Evolutionary conservation across 768 basidiomycete genomes (phyloP).

Genomic region (Phanerochaete carnosa): DNA sequence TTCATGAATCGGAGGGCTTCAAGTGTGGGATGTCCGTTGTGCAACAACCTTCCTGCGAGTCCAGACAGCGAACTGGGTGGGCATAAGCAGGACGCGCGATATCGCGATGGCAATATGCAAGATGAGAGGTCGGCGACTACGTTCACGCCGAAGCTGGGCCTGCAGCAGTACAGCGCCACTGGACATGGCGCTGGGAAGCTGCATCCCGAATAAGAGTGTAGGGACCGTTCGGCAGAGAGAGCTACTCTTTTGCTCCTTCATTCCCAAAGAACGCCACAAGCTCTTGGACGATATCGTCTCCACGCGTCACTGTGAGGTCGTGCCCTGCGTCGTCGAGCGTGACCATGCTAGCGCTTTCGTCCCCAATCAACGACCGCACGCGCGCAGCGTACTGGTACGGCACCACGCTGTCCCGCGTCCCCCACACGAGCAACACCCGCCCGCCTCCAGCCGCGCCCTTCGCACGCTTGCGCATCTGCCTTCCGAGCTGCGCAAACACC

Average conservation of each 20-base stretch:
- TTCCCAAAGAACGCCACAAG: conserved; percentile 21
- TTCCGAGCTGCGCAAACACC: conserved; percentile 47
- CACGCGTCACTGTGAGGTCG: conserved; percentile 33
- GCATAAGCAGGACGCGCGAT: neutral
- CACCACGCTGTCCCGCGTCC: conserved; percentile 58
- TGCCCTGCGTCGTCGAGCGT: conserved; percentile 52
- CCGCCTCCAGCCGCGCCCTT: neutral
- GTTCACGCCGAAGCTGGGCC: neutral
- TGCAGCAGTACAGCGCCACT: neutral
- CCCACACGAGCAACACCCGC: conserved; percentile 49
- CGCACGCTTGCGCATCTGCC: conserved; percentile 42
- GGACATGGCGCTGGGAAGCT: neutral
- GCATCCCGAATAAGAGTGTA: neutral
- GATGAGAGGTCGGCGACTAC: neutral
- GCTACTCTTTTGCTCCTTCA: neutral
- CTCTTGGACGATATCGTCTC: conserved; percentile 18
- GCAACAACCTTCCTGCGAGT: no score
- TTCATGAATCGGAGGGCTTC: no score
- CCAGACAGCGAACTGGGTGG: no score
- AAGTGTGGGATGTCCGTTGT: no score
- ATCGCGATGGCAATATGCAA: neutral
- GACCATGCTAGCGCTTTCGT: conserved; percentile 36
- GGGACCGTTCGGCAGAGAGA: neutral
- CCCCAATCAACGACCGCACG: conserved; percentile 43
- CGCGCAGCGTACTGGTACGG: conserved; percentile 49